phyloP scores from a whole-genome alignment of 768 basidiomycete genomes.

The Mrakia hoshinonis region DNA sequence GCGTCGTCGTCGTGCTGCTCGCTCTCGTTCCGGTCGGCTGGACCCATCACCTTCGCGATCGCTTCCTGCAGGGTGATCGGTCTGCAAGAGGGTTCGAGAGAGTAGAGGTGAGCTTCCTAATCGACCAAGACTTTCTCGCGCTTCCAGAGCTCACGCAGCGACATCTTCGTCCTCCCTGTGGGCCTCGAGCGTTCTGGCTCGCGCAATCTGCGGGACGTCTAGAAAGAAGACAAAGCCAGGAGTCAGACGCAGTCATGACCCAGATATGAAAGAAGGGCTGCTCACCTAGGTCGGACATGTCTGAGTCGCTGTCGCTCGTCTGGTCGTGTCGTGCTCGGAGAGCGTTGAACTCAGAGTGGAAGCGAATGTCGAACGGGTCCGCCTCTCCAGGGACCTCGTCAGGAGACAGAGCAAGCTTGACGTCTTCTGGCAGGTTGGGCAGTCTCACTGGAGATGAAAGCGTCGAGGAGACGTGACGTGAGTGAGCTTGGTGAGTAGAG shows the following conservation, averaged over 20 bases:
- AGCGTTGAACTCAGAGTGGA: no score
- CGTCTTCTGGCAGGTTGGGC: no score
- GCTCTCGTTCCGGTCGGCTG: no score
- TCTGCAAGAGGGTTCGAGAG: neutral
- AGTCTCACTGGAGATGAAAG: no score
- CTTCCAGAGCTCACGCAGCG: neutral
- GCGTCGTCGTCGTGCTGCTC: neutral
- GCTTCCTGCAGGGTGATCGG: neutral
- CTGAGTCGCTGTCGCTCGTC: neutral
- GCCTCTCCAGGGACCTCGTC: no score
- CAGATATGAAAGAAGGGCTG: no score
- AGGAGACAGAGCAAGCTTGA: no score
- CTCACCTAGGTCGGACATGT: slow-evolving; percentile 3
- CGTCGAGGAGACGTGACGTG: no score
- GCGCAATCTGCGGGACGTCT: neutral
- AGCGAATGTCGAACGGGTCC: no score
- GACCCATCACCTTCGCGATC: neutral
- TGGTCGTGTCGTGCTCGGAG: no score
- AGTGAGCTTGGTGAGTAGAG: neutral
- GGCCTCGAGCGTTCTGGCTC: neutral
- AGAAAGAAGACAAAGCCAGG: no score
- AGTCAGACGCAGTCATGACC: neutral
- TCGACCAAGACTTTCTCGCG: no score
- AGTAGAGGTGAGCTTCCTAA: neutral
- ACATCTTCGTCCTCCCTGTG: neutral